Evolutionary conservation across 2,329 filamentous ascomycete genomes (phyloP).

Genomic region (Furcasterigmium furcatum): DNA sequence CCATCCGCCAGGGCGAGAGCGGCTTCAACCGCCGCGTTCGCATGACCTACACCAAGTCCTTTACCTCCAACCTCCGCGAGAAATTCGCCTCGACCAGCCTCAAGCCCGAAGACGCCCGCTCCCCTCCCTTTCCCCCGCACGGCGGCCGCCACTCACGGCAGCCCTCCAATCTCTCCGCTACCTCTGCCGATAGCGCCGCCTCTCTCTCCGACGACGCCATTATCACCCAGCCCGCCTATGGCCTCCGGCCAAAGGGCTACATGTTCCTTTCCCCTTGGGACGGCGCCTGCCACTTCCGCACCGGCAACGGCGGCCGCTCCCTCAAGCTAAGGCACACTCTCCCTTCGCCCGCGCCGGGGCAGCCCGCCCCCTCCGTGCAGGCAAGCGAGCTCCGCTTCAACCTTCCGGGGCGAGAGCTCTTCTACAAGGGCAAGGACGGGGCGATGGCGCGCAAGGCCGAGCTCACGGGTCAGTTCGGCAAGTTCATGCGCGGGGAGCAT

Average conservation of each 20-base stretch:
- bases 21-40: constrained; percentile 51
- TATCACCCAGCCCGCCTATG: constrained; percentile 41
- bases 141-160: constrained; percentile 9
- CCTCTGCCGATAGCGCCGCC: constrained; percentile 4
- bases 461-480: not conserved
- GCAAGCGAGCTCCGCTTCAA: constrained; percentile 86
- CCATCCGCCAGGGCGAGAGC: not conserved
- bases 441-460: constrained; percentile 15
- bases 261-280: constrained; percentile 85
- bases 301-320: constrained; percentile 70
- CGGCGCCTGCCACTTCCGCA: constrained; percentile 80
- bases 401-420: constrained; percentile 59
- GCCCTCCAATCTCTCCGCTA: constrained; percentile 12
- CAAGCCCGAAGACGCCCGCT: constrained; percentile 1
- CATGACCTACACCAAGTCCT: constrained; percentile 54
- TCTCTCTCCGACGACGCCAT: constrained; percentile 23
- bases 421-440: constrained; percentile 31
- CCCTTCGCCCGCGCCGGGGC: constrained; percentile 20
- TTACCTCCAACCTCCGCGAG: constrained; percentile 41
- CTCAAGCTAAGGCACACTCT: constrained; percentile 74
- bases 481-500: constrained; percentile 16
- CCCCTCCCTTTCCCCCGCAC: constrained; percentile 9
- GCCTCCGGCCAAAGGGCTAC: constrained; percentile 61
- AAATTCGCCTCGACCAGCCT: constrained; percentile 32
- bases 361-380: constrained; percentile 21